Conservation (phyloP, 768 basidiomycete genomes). For the Sporobolomyces roseus region DNA sequence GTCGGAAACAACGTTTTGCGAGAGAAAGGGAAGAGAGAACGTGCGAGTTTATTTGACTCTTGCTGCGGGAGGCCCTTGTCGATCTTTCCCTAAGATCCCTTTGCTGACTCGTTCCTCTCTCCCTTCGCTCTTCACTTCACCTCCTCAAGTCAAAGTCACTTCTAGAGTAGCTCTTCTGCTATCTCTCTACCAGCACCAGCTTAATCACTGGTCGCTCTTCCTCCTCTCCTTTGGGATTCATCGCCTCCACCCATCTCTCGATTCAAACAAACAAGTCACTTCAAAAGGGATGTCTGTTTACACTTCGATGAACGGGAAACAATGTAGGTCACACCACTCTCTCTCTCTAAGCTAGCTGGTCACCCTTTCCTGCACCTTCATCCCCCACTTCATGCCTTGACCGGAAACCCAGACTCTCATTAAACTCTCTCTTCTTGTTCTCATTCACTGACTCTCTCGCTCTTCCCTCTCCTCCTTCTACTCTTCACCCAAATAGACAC, state of each 20-base stretch:
- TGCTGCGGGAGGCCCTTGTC: neutral
- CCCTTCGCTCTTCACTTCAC: neutral
- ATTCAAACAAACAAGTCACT: neutral
- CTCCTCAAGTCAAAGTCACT: neutral
- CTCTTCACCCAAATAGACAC: neutral
- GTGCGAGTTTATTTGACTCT: neutral
- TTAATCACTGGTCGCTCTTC: neutral
- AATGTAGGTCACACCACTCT: conserved; percentile 2
- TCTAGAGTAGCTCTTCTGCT: neutral
- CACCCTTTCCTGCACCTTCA: too few species aligned
- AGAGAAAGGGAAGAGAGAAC: conserved; percentile 1
- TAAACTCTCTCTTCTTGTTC: neutral
- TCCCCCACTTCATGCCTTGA: too few species aligned
- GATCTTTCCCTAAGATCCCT: neutral
- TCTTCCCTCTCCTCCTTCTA: neutral
- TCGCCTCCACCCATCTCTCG: neutral
- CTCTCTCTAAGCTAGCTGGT: too few species aligned
- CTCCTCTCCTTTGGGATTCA: too few species aligned
- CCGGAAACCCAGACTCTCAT: neutral
- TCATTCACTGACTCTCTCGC: neutral
- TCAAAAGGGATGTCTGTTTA: neutral
- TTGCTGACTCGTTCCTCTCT: too few species aligned
- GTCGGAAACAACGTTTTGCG: neutral
- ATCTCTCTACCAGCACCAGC: neutral
- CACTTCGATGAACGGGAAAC: conserved; percentile 10